phyloP scores from a whole-genome alignment of 257 asterid species.

The Striga asiatica region DNA sequence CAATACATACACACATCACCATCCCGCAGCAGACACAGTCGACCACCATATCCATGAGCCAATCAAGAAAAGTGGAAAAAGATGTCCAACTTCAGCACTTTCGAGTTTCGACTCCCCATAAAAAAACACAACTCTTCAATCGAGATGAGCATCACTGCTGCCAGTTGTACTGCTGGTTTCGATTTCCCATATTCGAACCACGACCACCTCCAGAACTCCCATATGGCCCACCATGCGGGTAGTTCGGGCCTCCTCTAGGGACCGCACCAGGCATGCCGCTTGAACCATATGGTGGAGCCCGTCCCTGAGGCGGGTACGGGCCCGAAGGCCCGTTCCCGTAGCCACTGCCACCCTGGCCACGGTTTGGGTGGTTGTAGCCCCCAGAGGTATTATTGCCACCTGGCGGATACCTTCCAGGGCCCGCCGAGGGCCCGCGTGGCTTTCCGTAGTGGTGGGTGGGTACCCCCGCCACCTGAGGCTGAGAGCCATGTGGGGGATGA shows the following conservation, averaged over 20 bases:
- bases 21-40: background rate
- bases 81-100: background rate
- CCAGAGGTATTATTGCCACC: constrained; percentile 70
- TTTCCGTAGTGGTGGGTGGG: constrained; percentile 60
- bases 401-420: constrained; percentile 68
- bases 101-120: background rate
- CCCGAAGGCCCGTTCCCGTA: constrained; percentile 41
- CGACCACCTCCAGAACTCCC: constrained; percentile 75
- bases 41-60: background rate
- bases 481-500: constrained; percentile 37
- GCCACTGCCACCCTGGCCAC: constrained; percentile 69
- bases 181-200: constrained; percentile 70
- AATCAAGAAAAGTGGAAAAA: background rate
- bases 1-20: too few species aligned
- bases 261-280: constrained; percentile 46
- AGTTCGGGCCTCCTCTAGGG: constrained; percentile 76
- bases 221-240: constrained; percentile 61
- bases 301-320: constrained; percentile 69
- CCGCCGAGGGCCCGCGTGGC: constrained; percentile 70
- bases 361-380: constrained; percentile 59
- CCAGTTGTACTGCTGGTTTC: constrained; percentile 83
- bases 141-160: constrained; percentile 60
- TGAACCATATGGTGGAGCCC: constrained; percentile 60
- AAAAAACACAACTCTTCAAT: background rate
- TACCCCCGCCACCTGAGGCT: constrained; percentile 53